These are phyloP conservation scores for Venturiaceae sp. DNA, from an alignment of 2,329 filamentous ascomycete genomes.

Conservation along the genomic window DNA sequence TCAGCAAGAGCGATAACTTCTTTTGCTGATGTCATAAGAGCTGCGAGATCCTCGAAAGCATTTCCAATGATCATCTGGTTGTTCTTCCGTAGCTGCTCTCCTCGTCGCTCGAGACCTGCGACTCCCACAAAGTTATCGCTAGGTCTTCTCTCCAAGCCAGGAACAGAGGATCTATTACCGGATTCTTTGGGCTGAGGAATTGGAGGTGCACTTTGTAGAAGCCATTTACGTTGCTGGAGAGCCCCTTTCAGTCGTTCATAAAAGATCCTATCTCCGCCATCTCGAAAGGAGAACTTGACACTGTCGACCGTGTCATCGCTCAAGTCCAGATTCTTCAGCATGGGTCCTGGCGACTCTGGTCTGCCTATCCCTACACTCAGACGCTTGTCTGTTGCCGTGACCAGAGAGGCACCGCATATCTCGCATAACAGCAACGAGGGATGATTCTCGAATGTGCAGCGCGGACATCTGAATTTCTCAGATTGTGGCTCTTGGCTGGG, in stretches of 20 bases:
- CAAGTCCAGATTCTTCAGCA: constrained; percentile 35
- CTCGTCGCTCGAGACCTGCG: constrained; percentile 80
- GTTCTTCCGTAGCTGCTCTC: constrained; percentile 76
- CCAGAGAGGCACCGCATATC: constrained; percentile 74
- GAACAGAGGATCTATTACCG: constrained; percentile 14
- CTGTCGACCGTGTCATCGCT: constrained; percentile 57
- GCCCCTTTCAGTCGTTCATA: constrained; percentile 80
- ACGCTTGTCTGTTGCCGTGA: constrained; percentile 38
- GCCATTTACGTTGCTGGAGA: constrained; percentile 90
- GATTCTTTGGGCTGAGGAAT: constrained; percentile 54
- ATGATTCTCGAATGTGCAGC: constrained; percentile 92
- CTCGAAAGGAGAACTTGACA: constrained; percentile 86
- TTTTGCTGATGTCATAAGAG: constrained; percentile 94
- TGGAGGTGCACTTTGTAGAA: constrained; percentile 80
- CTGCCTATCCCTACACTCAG: constrained; percentile 19
- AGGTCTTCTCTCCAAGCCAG: constrained; percentile 13
- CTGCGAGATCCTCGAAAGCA: constrained; percentile 92
- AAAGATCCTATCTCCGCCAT: constrained; percentile 82
- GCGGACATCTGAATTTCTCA: constrained; percentile 48
- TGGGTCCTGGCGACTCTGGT: constrained; percentile 60
- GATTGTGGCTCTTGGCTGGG: not conserved
- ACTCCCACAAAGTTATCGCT: constrained; percentile 66
- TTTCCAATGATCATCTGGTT: constrained; percentile 88
- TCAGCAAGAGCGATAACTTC: constrained; percentile 92
- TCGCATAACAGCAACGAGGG: constrained; percentile 79